Percentiles rank a stretch among this genome's conserved stretches.
Evolutionary conservation across 2,329 filamentous ascomycete species (phyloP).

Genomic region (Pseudogymnoascus sp.): DNA sequence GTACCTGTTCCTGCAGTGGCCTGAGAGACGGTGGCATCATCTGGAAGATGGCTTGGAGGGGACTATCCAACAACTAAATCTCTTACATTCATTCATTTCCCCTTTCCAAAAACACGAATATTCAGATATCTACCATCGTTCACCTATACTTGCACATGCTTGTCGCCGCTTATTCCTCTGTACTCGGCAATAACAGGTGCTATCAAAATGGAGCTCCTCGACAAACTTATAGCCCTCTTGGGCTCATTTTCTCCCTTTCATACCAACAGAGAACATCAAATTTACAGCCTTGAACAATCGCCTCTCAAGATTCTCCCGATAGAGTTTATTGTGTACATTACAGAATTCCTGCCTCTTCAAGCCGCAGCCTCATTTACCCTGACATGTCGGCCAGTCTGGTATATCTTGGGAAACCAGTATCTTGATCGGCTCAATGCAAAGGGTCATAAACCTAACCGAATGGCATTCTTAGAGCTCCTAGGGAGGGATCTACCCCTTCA

Average conservation of each 20-base stretch:
- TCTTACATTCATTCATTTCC: neutral
- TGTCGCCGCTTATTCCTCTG: neutral
- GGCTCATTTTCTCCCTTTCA: neutral
- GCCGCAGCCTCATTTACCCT: neutral
- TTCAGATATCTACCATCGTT: neutral
- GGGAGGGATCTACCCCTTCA: neutral
- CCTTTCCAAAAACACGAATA: neutral
- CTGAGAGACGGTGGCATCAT: neutral
- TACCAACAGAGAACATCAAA: neutral
- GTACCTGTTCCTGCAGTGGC: neutral
- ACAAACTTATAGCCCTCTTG: neutral
- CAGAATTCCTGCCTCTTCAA: neutral
- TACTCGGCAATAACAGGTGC: neutral
- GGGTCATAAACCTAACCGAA: neutral
- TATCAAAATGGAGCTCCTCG: neutral
- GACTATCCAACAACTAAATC: neutral
- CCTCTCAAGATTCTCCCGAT: neutral
- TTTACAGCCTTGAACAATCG: neutral
- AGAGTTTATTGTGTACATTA: neutral
- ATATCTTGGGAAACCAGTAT: neutral
- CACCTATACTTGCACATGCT: neutral
- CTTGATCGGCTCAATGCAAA: neutral
- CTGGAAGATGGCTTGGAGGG: neutral
- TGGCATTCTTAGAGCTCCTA: neutral
- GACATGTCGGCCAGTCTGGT: neutral